Evolutionary conservation across 2,329 filamentous ascomycete genomes (phyloP), one percentile per base, ranked within the genome.

Genomic region (Tympanopsis confertula): DNA sequence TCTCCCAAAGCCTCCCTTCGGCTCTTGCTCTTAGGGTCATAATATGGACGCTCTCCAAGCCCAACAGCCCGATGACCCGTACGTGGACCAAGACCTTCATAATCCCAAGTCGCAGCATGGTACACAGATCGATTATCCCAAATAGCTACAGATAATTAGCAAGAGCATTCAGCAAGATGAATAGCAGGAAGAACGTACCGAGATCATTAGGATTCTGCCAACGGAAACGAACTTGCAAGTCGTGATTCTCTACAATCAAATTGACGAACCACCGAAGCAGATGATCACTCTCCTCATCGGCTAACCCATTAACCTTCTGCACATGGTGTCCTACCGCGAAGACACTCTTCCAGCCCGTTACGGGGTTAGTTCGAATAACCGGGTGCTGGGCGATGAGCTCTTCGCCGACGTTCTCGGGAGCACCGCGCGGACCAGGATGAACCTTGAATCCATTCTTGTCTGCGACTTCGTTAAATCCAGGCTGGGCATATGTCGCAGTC

Each of bases 111-210:
- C 0, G 69, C 69, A 5, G 62, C 63, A 46, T 75, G 71, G 55
- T 66, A 73, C 15, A 57, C 62, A 41, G 61, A 65, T 17, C 70
- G 52, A 41, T 75, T 76, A 44, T 76, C 71, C 71, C 71, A 77
- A 42, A 76, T 72, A 1, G 68, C 61, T 24, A 15, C 38, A 28
- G 4, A 33, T 22, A 15, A 18, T 14, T 5, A 13, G 4, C n/a
- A n/a, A 7, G 4, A 17, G n/a, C 14, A 12, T 15, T 3, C 10
- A 32, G 14, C 14, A 19, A 26, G 13, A 29, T 26, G n/a, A 26
- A 26, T 10, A 19, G 17, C n/a, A 20, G 13, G 5, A 2, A 5
- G 10, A 13, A 39, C 51, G 41, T 42, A 56, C 52, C 54, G 12
- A 61, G 40, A 41, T 75, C 71, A 36, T 68, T 63, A 5, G 51